Conservation (phyloP, 805 yeast species). For the Metschnikowia cerradonensis region DNA sequence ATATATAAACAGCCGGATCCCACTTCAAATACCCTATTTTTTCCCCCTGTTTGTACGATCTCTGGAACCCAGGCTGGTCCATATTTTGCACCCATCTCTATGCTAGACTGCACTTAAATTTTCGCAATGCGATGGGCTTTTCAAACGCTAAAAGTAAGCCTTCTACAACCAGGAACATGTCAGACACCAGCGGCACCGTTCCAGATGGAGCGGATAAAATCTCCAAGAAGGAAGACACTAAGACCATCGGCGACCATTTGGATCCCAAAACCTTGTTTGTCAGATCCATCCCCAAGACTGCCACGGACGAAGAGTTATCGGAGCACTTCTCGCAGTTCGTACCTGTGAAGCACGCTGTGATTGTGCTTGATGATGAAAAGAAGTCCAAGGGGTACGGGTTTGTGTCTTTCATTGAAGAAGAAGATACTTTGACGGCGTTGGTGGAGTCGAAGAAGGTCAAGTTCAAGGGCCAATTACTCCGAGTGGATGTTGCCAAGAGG, state of each 20-base stretch:
- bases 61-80: not conserved
- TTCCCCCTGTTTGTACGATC: no score
- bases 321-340: slow-evolving; percentile 87
- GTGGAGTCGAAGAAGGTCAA: slow-evolving; percentile 60
- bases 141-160: not conserved
- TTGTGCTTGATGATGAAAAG: slow-evolving; percentile 73
- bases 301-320: slow-evolving; percentile 75
- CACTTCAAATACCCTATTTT: no score
- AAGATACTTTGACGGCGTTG: slow-evolving; percentile 77
- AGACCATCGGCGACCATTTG: slow-evolving; percentile 27
- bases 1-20: no score
- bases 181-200: not conserved
- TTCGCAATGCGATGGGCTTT: slow-evolving; percentile 6
- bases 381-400: slow-evolving; percentile 93
- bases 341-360: slow-evolving; percentile 92
- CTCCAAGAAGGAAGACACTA: not conserved
- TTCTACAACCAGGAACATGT: slow-evolving; percentile 1
- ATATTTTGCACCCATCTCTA: slow-evolving; percentile 2
- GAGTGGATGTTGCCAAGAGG: slow-evolving; percentile 87
- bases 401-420: slow-evolving; percentile 81
- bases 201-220: not conserved
- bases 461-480: slow-evolving; percentile 60
- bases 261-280: slow-evolving; percentile 75
- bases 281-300: slow-evolving; percentile 75
- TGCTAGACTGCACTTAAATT: not conserved